These are phyloP conservation scores for Medicago lupulina DNA, from an alignment of 306 rosid species.

Conservation along the genomic window DNA sequence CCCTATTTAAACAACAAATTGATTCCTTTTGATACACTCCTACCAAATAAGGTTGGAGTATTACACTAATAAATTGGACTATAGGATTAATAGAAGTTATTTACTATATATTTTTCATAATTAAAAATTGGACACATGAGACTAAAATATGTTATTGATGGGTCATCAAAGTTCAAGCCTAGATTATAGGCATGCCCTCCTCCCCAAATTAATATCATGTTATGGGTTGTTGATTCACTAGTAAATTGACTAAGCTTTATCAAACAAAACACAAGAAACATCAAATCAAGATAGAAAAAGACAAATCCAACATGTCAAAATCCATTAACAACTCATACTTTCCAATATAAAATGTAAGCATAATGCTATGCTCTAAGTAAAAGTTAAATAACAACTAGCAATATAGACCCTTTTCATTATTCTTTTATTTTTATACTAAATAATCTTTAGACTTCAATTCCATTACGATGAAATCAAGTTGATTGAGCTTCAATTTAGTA, in stretches of 20 bases:
- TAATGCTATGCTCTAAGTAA: conserved; percentile 29
- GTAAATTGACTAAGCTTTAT: conserved; percentile 33
- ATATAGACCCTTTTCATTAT: conserved; percentile 28
- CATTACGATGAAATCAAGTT: conserved; percentile 37
- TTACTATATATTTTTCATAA: neutral
- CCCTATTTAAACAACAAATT: too few relatives aligned
- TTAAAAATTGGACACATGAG: neutral
- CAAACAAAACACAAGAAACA: conserved; percentile 34
- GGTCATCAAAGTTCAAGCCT: neutral
- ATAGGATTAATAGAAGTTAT: too few relatives aligned
- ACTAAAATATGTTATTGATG: too few relatives aligned
- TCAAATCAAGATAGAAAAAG: conserved; percentile 40
- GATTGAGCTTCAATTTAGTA: conserved; percentile 38
- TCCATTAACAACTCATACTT: conserved; percentile 51
- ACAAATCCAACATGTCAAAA: conserved; percentile 52
- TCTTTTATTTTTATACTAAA: neutral
- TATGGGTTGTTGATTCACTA: conserved; percentile 26
- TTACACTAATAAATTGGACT: too few relatives aligned
- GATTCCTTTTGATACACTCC: too few relatives aligned
- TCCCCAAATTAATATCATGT: conserved; percentile 1
- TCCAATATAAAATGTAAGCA: conserved; percentile 39
- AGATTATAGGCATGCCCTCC: neutral
- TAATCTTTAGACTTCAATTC: conserved; percentile 38
- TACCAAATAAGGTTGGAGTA: too few relatives aligned
- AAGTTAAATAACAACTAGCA: conserved; percentile 41